Conservation (phyloP, 345 rosid genomes). For the Euphorbia peplus region DNA sequence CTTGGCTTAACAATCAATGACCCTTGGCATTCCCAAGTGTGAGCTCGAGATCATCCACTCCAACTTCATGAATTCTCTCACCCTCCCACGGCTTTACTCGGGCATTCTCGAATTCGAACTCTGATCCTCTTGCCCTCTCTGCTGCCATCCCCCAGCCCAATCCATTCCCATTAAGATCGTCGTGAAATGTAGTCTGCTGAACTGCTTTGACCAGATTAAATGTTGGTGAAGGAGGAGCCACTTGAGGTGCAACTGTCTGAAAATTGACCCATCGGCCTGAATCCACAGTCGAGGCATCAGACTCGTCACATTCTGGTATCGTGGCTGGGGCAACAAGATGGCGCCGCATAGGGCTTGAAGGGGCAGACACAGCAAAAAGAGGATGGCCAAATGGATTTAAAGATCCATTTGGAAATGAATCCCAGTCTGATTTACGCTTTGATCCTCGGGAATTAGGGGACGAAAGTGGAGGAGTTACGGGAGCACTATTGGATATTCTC, state of each 20-base stretch:
- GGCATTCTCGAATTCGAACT: slow-evolving; percentile 72
- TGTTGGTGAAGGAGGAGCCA: slow-evolving; percentile 31
- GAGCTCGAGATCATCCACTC: slow-evolving; percentile 94
- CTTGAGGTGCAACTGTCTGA: slow-evolving; percentile 24
- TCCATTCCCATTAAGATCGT: slow-evolving; percentile 30
- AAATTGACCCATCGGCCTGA: slow-evolving; percentile 32
- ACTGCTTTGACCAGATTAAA: slow-evolving; percentile 54
- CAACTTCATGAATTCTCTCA: slow-evolving; percentile 95
- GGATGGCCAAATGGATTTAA: slow-evolving; percentile 26
- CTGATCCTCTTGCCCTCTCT: slow-evolving; percentile 61
- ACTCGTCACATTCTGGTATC: slow-evolving; percentile 34
- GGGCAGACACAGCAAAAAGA: slow-evolving; percentile 24
- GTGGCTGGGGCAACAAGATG: slow-evolving; percentile 23
- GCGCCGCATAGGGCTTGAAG: slow-evolving; percentile 27
- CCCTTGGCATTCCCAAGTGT: slow-evolving; percentile 78
- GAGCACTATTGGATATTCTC: slow-evolving; percentile 37
- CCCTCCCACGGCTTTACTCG: slow-evolving; percentile 99
- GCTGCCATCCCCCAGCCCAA: slow-evolving; percentile 39
- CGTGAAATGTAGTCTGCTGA: slow-evolving; percentile 37
- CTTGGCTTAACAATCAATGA: slow-evolving; percentile 39
- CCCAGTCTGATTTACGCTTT: slow-evolving; percentile 51
- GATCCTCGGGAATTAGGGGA: slow-evolving; percentile 28
- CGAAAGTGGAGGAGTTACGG: slow-evolving; percentile 36
- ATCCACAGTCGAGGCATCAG: slow-evolving; percentile 33
- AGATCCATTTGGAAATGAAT: slow-evolving; percentile 54